Conservation (phyloP, 192 early-diverging fungal genomes). For the Coemansia sp. region DNA sequence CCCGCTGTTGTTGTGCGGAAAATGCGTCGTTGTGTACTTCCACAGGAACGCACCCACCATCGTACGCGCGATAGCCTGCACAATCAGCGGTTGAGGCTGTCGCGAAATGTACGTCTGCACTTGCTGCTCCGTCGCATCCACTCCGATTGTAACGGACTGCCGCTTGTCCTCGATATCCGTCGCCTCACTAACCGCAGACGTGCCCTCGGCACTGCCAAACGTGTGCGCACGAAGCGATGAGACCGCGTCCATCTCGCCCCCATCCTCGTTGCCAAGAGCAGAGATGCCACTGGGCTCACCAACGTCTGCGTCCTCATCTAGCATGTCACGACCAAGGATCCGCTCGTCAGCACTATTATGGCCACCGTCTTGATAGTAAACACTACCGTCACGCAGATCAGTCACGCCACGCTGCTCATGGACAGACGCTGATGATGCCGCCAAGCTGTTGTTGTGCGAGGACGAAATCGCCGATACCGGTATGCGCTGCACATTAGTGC, state of each 20-base stretch:
- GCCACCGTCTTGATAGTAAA: slow-evolving; percentile 1
- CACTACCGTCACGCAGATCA: slow-evolving; percentile 8
- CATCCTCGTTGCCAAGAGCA: not conserved
- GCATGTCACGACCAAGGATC: slow-evolving; percentile 18
- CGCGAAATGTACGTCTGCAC: slow-evolving; percentile 20
- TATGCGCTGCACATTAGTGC: slow-evolving; percentile 40
- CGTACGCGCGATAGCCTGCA: slow-evolving; percentile 67
- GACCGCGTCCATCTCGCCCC: not conserved
- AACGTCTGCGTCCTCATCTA: not conserved
- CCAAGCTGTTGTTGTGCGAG: slow-evolving; percentile 11
- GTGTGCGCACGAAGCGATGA: not conserved
- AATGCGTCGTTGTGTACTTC: slow-evolving; percentile 64
- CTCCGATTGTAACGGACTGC: slow-evolving; percentile 22
- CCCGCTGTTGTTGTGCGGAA: slow-evolving; percentile 38
- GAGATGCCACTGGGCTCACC: not conserved
- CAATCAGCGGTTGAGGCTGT: slow-evolving; percentile 60
- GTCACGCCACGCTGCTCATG: slow-evolving; percentile 1
- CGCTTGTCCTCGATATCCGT: slow-evolving; percentile 2
- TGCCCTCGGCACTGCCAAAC: not conserved
- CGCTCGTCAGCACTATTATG: slow-evolving; percentile 1
- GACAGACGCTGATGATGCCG: slow-evolving; percentile 4
- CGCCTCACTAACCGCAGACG: not conserved
- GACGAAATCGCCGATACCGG: slow-evolving; percentile 20
- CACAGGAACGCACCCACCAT: slow-evolving; percentile 75
- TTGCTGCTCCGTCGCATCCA: slow-evolving; percentile 13